A percentile compares a stretch with the other conserved stretches of the same genome.
Evolutionary conservation across 768 basidiomycete genomes (phyloP).

Genomic region (Sistotremastrum suecicum): DNA sequence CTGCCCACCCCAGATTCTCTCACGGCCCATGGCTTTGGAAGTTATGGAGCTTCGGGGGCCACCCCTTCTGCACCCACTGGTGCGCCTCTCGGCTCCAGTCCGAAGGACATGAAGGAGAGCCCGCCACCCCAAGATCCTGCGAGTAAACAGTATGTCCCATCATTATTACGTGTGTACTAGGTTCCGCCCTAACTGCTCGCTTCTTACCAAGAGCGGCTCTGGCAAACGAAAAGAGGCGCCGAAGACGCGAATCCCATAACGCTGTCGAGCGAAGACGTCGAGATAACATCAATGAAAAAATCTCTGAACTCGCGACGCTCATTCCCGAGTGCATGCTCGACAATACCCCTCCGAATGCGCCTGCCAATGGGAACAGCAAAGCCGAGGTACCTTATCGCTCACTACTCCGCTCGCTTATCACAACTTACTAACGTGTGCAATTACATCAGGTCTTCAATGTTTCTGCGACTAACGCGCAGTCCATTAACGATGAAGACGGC

Average conservation of each 20-base stretch:
- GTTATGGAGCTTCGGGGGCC: neutral
- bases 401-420: no score
- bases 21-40: no score
- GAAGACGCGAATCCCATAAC: slow-evolving; percentile 79
- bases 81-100: slow-evolving; percentile 15
- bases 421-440: no score
- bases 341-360: neutral
- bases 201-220: slow-evolving; percentile 27
- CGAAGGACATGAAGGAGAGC: slow-evolving; percentile 19
- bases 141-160: slow-evolving; percentile 23
- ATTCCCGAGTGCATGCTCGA: slow-evolving; percentile 82
- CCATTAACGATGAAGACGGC: slow-evolving; percentile 8
- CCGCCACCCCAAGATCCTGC: slow-evolving; percentile 17
- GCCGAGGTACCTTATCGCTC: no score
- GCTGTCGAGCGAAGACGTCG: slow-evolving; percentile 78
- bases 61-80: slow-evolving; percentile 2
- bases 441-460: no score
- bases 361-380: no score
- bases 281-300: slow-evolving; percentile 95
- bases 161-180: neutral
- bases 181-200: neutral
- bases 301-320: slow-evolving; percentile 75
- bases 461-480: no score
- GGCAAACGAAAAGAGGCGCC: slow-evolving; percentile 70
- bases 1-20: neutral